These are phyloP conservation scores for Aristolochia contorta DNA, from an alignment of 164 flowering plant species.

Conservation along the genomic window DNA sequence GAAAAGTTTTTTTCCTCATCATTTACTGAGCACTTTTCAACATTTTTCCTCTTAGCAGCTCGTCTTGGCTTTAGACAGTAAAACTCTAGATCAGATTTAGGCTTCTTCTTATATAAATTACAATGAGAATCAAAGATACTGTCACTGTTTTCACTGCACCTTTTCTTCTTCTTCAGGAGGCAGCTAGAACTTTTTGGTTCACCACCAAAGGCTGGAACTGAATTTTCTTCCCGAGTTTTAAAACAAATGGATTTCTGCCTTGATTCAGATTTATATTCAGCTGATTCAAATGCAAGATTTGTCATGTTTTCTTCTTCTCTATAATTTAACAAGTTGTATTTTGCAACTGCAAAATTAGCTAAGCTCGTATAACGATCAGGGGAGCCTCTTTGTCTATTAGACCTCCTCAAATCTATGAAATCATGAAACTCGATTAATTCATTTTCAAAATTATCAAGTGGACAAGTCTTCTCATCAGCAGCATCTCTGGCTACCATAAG, in stretches of 20 bases:
- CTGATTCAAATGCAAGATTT: not conserved
- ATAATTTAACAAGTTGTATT: not conserved
- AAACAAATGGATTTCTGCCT: not conserved
- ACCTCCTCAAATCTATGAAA: conserved; percentile 42
- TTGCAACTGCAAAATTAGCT: conserved; percentile 18
- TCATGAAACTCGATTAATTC: conserved; percentile 14
- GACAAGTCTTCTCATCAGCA: conserved; percentile 7
- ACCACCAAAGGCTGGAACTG: not conserved
- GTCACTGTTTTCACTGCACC: too few species aligned
- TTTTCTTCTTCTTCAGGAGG: not conserved
- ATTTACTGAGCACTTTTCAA: not conserved
- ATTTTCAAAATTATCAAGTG: conserved; percentile 12
- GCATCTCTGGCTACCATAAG: conserved; percentile 11
- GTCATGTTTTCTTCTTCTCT: not conserved
- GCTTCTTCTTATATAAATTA: too few species aligned
- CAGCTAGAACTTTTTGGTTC: not conserved
- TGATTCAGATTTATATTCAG: not conserved
- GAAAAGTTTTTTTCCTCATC: not conserved
- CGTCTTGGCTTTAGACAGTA: not conserved
- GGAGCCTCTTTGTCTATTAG: conserved; percentile 50
- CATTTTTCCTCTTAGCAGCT: not conserved
- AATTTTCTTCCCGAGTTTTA: not conserved
- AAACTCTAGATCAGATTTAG: not conserved
- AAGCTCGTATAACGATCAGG: conserved; percentile 60
- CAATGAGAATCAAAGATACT: too few species aligned